phyloP scores from a whole-genome alignment of 2,329 filamentous ascomycete genomes.

The Paraphoma sp. region DNA sequence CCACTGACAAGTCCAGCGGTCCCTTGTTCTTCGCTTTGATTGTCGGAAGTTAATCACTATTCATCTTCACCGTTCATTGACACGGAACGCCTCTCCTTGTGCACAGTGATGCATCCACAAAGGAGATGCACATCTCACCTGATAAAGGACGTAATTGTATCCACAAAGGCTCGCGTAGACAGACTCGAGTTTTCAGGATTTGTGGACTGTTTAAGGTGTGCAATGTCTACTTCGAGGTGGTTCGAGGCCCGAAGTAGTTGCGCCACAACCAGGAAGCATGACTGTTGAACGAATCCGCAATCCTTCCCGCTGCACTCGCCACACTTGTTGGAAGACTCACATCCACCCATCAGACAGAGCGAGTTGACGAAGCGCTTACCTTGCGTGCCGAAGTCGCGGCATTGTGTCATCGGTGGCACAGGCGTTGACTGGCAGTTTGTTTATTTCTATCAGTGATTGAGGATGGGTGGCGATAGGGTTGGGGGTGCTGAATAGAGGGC shows the following conservation, averaged over 20 bases:
- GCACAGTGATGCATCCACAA: too few species aligned
- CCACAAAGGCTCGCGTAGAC: neutral
- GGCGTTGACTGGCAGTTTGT: neutral
- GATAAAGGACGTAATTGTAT: neutral
- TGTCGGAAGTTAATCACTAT: neutral
- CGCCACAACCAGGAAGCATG: slow-evolving; percentile 9
- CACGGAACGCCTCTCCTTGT: neutral
- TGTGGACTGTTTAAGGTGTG: neutral
- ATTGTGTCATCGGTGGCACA: neutral
- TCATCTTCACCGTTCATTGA: neutral
- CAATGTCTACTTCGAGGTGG: neutral
- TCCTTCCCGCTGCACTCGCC: slow-evolving; percentile 20
- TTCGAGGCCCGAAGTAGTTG: neutral
- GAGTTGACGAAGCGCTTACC: slow-evolving; percentile 1
- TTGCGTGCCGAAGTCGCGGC: neutral
- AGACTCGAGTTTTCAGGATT: neutral
- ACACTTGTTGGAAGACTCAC: slow-evolving; percentile 7
- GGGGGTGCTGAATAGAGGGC: neutral
- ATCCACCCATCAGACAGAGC: neutral
- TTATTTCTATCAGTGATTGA: neutral
- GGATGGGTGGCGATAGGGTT: neutral
- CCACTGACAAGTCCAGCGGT: neutral
- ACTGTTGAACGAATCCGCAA: slow-evolving; percentile 14
- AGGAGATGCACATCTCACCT: neutral
- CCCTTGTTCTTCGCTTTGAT: slow-evolving; percentile 14